Base-by-base conservation (phyloP, 2,329 filamentous ascomycete genomes). In the Triangularia verruculosa region DNA sequence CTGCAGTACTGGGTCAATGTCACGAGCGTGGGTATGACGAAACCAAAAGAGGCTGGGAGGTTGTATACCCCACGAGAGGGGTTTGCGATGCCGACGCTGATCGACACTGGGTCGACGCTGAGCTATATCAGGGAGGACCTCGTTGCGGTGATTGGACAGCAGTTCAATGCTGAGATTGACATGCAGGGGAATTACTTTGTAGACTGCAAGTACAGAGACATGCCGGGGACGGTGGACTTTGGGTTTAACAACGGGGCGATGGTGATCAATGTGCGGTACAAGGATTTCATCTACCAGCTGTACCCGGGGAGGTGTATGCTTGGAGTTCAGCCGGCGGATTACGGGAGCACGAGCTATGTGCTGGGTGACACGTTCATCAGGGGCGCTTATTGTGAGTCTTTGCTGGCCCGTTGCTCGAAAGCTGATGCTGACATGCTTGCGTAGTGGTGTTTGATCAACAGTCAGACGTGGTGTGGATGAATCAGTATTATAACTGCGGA, bases 101-200 rank as follows among this genome's bases (percentile, higher is more conserved):
- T 88, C 27, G 86, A 88, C 73, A 85, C 83, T 3, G 88, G 88
- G 30, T 87, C 84, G 30, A 88, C 84, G 15, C 78, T 88, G 64
- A 87, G 83, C 59, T 87, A 88, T 69, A 79, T 90, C 3, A 86
- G 87, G 8, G 79, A 85, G 66, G 75, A 80, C 55, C 74, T 89
- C 39, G 80, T 82, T 15, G 69, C 73, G 1, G 61, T 69, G 6
- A 75, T 84, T 22, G 78, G 77, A 25, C 63, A 71, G 60, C 69
- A 72, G 27, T 70, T 78, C 59, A 67, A 71, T 30, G 74, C 73
- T 12, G 72, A 70, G 39, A 64, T 72, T 28, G 75, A 76, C 61
- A 20, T 24, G 15, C 60, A 52, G 12, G 66, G 67, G 43, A 68
- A 69, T 54, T 70, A 70, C 59, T 65, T 67, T 43, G 75, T 77